phyloP scores from a whole-genome alignment of 116 monocot genomes.

The Zostera marina region DNA sequence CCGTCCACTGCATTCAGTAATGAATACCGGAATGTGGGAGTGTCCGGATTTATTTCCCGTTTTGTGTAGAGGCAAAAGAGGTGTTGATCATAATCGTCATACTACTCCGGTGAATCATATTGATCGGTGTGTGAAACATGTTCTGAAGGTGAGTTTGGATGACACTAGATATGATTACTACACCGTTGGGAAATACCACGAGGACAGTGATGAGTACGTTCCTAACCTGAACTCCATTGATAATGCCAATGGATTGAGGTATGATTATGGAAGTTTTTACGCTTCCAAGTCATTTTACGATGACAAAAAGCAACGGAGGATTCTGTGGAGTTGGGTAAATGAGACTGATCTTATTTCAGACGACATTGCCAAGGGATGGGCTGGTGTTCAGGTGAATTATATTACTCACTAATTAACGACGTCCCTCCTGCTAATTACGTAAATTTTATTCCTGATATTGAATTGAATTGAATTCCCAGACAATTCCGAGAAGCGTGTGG shows the following conservation, averaged over 20 bases:
- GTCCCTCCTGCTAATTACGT: no score
- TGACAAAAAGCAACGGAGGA: constrained; percentile 19
- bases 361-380: constrained; percentile 46
- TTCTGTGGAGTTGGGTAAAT: constrained; percentile 49
- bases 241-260: constrained; percentile 19
- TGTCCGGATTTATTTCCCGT: constrained; percentile 77
- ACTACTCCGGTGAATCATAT: not conserved
- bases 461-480: constrained; percentile 15
- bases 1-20: constrained; percentile 39
- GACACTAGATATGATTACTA: constrained; percentile 26
- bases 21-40: constrained; percentile 69
- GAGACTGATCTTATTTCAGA: constrained; percentile 30
- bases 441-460: not conserved
- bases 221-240: constrained; percentile 20
- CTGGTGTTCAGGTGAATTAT: constrained; percentile 42
- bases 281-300: constrained; percentile 66
- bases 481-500: constrained; percentile 49
- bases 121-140: constrained; percentile 18
- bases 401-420: no score
- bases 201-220: constrained; percentile 10
- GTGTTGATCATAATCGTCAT: no score
- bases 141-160: constrained; percentile 41
- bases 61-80: not conserved
- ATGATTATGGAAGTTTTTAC: constrained; percentile 50
- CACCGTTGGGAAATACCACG: constrained; percentile 26